Evolutionary conservation across 2,329 filamentous ascomycete species (phyloP).

Genomic region (Aspergillus sp.): DNA sequence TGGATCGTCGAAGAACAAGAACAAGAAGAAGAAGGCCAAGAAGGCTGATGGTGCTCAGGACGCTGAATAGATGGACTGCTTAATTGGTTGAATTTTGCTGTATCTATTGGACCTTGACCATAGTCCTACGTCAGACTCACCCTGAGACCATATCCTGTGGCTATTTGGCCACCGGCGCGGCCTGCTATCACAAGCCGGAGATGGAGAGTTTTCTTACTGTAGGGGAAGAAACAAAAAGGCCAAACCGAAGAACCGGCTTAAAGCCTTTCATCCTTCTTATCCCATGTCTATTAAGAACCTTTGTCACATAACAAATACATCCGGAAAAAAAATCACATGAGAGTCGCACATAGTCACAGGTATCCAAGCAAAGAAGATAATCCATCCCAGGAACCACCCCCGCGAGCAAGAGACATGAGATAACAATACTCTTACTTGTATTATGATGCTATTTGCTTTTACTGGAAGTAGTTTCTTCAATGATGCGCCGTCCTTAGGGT

Average conservation of each 20-base stretch:
- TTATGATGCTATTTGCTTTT: neutral
- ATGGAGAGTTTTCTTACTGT: conserved; percentile 1
- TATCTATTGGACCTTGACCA: conserved; percentile 13
- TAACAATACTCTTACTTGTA: neutral
- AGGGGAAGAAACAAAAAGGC: neutral
- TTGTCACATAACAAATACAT: conserved; percentile 21
- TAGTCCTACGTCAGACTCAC: conserved; percentile 17
- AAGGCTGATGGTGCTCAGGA: conserved; percentile 46
- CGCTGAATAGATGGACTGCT: conserved; percentile 38
- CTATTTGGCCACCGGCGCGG: conserved; percentile 1
- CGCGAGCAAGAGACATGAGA: neutral
- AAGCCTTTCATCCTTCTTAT: neutral
- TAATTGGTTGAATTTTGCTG: conserved; percentile 16
- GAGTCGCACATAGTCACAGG: conserved; percentile 13
- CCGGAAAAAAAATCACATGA: conserved; percentile 10
- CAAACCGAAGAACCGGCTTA: neutral
- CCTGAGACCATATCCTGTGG: conserved; percentile 14
- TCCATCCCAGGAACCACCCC: neutral
- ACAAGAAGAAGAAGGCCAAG: conserved; percentile 77
- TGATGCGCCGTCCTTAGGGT: neutral
- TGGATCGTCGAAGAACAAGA: conserved; percentile 78
- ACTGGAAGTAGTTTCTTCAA: no score
- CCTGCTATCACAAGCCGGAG: conserved; percentile 3
- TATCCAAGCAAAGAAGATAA: conserved; percentile 4
- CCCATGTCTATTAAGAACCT: conserved; percentile 4